These are phyloP conservation scores for Amphichorda felina DNA, from an alignment of 2,329 filamentous ascomycete species.

Conservation along the genomic window DNA sequence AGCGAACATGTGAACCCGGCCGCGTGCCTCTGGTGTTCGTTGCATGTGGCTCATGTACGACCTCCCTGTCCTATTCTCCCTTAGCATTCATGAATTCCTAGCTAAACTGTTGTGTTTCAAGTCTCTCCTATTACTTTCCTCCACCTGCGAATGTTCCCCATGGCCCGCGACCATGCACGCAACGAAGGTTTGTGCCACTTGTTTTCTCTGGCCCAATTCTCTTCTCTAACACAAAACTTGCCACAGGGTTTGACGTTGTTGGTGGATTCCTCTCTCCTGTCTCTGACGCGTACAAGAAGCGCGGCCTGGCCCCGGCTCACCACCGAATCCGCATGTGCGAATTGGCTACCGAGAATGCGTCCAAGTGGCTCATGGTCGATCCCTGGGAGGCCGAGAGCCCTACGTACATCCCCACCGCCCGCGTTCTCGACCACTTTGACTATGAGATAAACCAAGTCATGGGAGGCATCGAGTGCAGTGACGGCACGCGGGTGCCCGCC, in stretches of 20 bases:
- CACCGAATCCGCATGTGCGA: slow-evolving; percentile 59
- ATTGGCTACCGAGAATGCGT: slow-evolving; percentile 62
- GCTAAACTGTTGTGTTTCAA: slow-evolving; percentile 32
- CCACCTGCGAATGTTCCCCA: slow-evolving; percentile 79
- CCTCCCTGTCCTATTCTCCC: slow-evolving; percentile 47
- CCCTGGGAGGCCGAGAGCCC: slow-evolving; percentile 65
- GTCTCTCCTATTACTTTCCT: slow-evolving; percentile 64
- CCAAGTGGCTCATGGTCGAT: slow-evolving; percentile 68
- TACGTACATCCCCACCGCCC: slow-evolving; percentile 73
- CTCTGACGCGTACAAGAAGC: slow-evolving; percentile 22
- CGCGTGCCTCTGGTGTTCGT: slow-evolving; percentile 54
- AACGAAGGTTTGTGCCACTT: slow-evolving; percentile 24
- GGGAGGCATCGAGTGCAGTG: slow-evolving; percentile 57
- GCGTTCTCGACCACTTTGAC: slow-evolving; percentile 77
- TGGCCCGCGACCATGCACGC: slow-evolving; percentile 69
- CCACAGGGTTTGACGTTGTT: slow-evolving; percentile 65
- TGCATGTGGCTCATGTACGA: slow-evolving; percentile 47
- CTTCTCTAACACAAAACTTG: slow-evolving; percentile 51
- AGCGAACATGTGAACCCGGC: slow-evolving; percentile 36
- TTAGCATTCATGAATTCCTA: too few relatives aligned
- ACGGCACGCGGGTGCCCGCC: slow-evolving; percentile 51
- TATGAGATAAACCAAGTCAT: slow-evolving; percentile 71
- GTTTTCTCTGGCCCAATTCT: slow-evolving; percentile 65
- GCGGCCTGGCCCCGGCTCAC: slow-evolving; percentile 27
- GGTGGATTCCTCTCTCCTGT: slow-evolving; percentile 50